Conservation (phyloP, 2,329 filamentous ascomycete species). For the Penicillium sp. region DNA sequence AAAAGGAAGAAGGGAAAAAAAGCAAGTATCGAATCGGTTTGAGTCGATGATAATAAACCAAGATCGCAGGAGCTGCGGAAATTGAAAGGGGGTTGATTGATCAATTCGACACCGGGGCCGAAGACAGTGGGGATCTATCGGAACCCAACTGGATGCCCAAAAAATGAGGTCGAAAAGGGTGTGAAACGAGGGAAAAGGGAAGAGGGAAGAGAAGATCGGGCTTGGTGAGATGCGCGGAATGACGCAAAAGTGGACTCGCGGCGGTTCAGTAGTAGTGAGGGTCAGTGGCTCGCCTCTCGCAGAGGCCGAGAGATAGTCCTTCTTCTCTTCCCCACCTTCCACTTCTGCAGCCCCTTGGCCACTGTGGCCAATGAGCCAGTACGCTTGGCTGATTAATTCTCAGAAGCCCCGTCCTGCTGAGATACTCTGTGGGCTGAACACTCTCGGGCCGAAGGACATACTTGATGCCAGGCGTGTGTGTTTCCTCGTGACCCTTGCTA, state of each 20-base stretch:
- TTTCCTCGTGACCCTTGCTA: background rate
- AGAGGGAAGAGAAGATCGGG: background rate
- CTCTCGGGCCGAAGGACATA: background rate
- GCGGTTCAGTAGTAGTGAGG: background rate
- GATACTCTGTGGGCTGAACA: background rate
- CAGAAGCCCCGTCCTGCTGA: background rate
- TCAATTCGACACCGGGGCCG: conserved; percentile 12
- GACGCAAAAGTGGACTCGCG: conserved; percentile 11
- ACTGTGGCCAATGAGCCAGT: background rate
- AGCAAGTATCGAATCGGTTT: background rate
- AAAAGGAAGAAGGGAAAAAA: background rate
- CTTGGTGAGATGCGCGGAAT: conserved; percentile 1
- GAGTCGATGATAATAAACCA: background rate
- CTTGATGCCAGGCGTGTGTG: background rate
- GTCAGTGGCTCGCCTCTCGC: background rate
- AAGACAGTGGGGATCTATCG: background rate
- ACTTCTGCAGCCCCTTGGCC: background rate
- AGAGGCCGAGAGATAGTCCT: background rate
- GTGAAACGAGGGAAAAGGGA: conserved; percentile 8
- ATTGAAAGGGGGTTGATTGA: conserved; percentile 11
- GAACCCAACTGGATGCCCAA: conserved; percentile 4
- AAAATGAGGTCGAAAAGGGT: background rate
- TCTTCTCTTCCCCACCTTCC: background rate
- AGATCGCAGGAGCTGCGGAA: background rate
- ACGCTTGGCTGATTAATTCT: background rate